Base-by-base conservation (phyloP, 1,139 yeast species). In the Saccharomyces hybrid region DNA sequence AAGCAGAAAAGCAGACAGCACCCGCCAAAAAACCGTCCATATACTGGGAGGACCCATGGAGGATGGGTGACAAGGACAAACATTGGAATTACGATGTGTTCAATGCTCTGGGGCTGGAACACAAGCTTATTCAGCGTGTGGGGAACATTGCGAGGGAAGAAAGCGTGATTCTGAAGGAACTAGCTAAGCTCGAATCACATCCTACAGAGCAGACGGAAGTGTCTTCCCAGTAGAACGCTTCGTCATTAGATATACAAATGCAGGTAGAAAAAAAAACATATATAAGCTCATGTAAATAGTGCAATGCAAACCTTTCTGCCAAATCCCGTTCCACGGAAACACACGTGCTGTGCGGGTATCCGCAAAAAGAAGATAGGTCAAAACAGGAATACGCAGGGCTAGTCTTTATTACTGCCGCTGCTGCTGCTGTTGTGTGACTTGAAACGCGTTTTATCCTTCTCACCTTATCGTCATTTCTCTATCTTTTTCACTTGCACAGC, bases 41-140 rank as follows among this genome's bases (percentile, higher is more conserved):
- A 49, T 78, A 76, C 62, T 90, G 97, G 97, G 97, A 88, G 63
- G 82, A 82, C 63, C 75, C 81, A 55, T 88, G 96, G 96, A 80
- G 96, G 71, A 82, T 82, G 73, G 97, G 97, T 49, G 89, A 82
- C 53, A 51, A 57, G 27, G 59, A 60, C 6, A 62, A 58, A 53
- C 58, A 64, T 57, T 70, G 73, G 73, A 38, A 11, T 9, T 38
- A 9, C 26, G 5, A 6, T 6, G 44, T 38, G 44, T 38, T 38
- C 44, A 59, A 57, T 2, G 60, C 63, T 5, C 56, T 54, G 1
- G 54, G 65, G 14, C 64, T 66, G 13, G 53, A 60, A 9, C 71
- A 67, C 57, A 55, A 57, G 26, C 51, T 60, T 46, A 58, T 69
- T 47, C 55, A 58, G 26, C 62, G 64, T 41, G 29, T 55, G 31